These are phyloP conservation scores for Tetracladium maxilliforme DNA, from an alignment of 2,329 filamentous ascomycete genomes.

Conservation along the genomic window DNA sequence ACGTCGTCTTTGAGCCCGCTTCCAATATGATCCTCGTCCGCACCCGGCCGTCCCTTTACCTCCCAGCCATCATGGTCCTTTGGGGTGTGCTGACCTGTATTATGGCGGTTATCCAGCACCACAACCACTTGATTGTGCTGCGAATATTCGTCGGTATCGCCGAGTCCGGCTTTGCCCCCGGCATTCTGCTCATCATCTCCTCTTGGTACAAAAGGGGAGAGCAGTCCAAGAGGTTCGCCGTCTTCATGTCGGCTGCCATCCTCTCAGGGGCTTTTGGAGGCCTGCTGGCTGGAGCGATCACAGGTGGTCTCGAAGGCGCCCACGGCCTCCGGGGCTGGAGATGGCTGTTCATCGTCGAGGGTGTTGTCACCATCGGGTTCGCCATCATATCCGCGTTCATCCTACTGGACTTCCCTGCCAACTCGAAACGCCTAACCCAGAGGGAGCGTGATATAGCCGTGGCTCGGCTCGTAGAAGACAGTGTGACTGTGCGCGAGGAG, in stretches of 20 bases:
- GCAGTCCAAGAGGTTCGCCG: constrained; percentile 32
- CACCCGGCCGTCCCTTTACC: constrained; percentile 31
- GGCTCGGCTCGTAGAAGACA: constrained; percentile 20
- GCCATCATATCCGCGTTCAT: constrained; percentile 26
- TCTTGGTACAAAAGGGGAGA: constrained; percentile 36
- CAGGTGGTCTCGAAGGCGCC: constrained; percentile 25
- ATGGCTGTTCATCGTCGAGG: constrained; percentile 32
- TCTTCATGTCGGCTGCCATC: constrained; percentile 36
- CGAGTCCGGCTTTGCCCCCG: constrained; percentile 29
- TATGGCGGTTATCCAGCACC: constrained; percentile 30
- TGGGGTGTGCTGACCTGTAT: constrained; percentile 29
- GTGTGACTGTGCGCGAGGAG: constrained; percentile 14
- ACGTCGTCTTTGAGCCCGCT: constrained; percentile 36
- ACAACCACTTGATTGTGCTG: constrained; percentile 26
- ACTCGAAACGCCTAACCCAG: constrained; percentile 20
- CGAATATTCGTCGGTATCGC: constrained; percentile 28
- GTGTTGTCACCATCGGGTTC: constrained; percentile 17
- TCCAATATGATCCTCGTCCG: constrained; percentile 36
- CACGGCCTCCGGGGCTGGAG: constrained; percentile 31
- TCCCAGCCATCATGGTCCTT: constrained; percentile 28
- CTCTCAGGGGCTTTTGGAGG: constrained; percentile 33
- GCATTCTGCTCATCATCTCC: constrained; percentile 29
- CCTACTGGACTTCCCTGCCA: constrained; percentile 32
- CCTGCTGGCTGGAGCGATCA: constrained; percentile 28
- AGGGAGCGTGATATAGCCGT: constrained; percentile 25